Conservation (phyloP, 176 grass and related monocot species). For the Elaeis guineensis region DNA sequence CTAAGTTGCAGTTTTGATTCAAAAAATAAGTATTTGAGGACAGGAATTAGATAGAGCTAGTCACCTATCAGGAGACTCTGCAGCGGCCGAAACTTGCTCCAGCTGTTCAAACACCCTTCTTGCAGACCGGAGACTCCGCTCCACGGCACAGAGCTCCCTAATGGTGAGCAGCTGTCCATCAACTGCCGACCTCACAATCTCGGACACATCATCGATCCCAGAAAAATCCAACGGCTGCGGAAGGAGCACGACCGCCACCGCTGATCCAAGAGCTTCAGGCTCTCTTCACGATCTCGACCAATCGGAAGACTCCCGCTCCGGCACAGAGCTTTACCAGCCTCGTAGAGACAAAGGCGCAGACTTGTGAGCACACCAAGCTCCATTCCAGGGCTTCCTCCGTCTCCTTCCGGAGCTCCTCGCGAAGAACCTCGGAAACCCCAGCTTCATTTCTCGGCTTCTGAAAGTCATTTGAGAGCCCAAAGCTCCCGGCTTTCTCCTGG, state of each 20-base stretch:
- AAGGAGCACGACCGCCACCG: slow-evolving; percentile 19
- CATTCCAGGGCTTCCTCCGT: slow-evolving; percentile 49
- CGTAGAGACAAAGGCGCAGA: slow-evolving; percentile 39
- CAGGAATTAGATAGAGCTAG: neutral
- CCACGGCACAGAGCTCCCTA: slow-evolving; percentile 41
- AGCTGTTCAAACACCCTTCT: slow-evolving; percentile 36
- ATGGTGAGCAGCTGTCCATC: slow-evolving; percentile 35
- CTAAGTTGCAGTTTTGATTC: too few species aligned
- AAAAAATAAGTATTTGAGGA: too few species aligned
- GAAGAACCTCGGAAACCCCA: too few species aligned
- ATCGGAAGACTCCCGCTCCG: slow-evolving; percentile 29
- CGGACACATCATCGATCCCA: slow-evolving; percentile 38
- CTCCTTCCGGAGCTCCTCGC: slow-evolving; percentile 28
- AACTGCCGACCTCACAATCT: slow-evolving; percentile 24
- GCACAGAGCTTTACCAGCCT: slow-evolving; percentile 34
- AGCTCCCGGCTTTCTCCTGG: too few species aligned
- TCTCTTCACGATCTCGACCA: slow-evolving; percentile 39
- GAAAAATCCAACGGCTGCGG: slow-evolving; percentile 33
- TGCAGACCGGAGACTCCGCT: slow-evolving; percentile 31
- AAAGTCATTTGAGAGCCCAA: too few species aligned
- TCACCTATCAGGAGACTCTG: slow-evolving; percentile 11
- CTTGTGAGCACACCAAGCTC: slow-evolving; percentile 30
- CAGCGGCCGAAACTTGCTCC: slow-evolving; percentile 14
- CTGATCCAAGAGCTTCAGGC: slow-evolving; percentile 55
- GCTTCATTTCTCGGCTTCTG: too few species aligned